Evolutionary conservation across 257 asterid genomes (phyloP), one percentile per base, ranked within the genome.

Genomic region (Rubia yunnanensis): DNA sequence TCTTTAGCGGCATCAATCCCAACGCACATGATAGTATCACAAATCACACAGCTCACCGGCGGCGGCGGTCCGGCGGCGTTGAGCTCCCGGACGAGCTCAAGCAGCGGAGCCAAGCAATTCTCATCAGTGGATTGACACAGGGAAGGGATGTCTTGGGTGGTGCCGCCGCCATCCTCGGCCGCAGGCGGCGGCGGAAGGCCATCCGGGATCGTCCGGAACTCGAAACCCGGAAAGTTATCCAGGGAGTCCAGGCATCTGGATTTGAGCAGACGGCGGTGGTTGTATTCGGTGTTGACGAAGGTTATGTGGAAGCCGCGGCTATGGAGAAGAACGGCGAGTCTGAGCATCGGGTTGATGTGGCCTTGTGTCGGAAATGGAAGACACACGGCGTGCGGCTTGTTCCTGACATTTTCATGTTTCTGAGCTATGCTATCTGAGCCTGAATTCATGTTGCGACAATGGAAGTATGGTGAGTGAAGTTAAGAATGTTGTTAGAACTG

Each of bases 11-110:
- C 94, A 44, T 59, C 26, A 46, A 83, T 5, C 1, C 85, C 75
- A 36, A 83, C 81, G 69, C 76, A 75, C 92, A 83, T 80, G 1
- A 26, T 68, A 7, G 78, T 86, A 38, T 85, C 92, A 32, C 85
- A 73, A 5, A 83, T 80, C n/a, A 85, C 79, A 64, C 85, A 80
- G 41, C 71, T 78, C 57, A 80, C 86, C n/a, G 82, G 83, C 34
- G 89, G 89, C 63, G 9, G 9, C 54, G n/a, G n/a, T n/a, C n/a
- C 54, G 8, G 22, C 46, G 17, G 52, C 52, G 5, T 44, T 17
- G n/a, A 50, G 26, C 57, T 22, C 26, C 27, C 56, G 56, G 56
- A 50, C 41, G n/a, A 86, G 82, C 58, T 61, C 77, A 34, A 77
- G 73, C 46, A 86, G 78, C 18, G 90, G 88, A 15, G 65, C 85